Base-by-base conservation (phyloP, 306 rosid genomes). In the Cucurbita moschata region DNA sequence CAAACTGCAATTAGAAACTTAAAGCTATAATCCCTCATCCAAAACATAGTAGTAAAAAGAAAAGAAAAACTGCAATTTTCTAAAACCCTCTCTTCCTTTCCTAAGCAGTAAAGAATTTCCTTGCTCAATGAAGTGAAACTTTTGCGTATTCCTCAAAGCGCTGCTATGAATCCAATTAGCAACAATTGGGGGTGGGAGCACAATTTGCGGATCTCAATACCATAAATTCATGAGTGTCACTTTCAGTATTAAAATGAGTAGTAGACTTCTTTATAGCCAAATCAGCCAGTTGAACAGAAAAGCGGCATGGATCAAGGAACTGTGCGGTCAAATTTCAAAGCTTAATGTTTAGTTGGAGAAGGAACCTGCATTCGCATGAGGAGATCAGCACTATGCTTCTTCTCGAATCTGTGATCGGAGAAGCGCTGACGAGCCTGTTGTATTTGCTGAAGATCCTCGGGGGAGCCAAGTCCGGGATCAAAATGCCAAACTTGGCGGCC, bases 401-500 rank as follows among this genome's bases (percentile, higher is more conserved):
- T 77, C 47, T 81, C 81, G n/a, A 77, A 77, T 12, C 84, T 69
- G 59, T 69, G 77, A 6, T 77, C 62, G 54, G 73, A 68, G 77
- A 81, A 81, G 61, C 10, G 65, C 35, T 74, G 73, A 23, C 81
- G 79, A 54, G 79, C 79, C 70, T 77, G 69, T 70, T 81, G 74
- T 44, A 77, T 77, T 16, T 69, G 78, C 8, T 77, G 76, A 74
- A 77, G 81, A 56, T 77, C 84, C 70, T 77, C 81, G 5, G 79
- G 79, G 23, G 76, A 35, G 44, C 79, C 84, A 51, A 77, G 67
- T 38, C 74, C 84, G 35, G 84, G 81, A 61, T 77, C 35, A 53
- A 77, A 81, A 70, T 77, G 79, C 84, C 84, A 81, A 38, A 81
- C 84, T 37, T 81, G 84, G 54, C 84, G 83, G n/a, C 80, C 83